Conservation (phyloP, 2,329 filamentous ascomycete species). For the Hypoxylon sp. region DNA sequence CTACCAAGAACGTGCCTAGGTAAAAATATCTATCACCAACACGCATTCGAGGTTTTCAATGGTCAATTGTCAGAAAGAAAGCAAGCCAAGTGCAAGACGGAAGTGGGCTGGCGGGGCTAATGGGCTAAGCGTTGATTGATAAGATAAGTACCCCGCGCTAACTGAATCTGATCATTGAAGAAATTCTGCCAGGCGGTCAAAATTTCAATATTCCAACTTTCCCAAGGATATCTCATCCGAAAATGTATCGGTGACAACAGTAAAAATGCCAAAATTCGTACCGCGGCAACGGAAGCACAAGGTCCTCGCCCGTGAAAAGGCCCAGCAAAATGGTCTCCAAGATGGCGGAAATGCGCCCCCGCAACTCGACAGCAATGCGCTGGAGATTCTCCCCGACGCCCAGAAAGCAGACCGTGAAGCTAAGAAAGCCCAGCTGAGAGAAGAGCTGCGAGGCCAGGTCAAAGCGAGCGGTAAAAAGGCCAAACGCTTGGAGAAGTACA, state of each 20-base stretch:
- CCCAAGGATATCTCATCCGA: slow-evolving; percentile 23
- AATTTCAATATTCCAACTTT: slow-evolving; percentile 40
- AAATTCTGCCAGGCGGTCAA: slow-evolving; percentile 47
- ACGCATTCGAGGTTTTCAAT: no score
- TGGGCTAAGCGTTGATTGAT: not conserved
- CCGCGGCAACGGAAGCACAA: slow-evolving; percentile 73
- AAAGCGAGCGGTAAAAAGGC: slow-evolving; percentile 72
- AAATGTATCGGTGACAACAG: slow-evolving; percentile 11
- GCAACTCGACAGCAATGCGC: slow-evolving; percentile 61
- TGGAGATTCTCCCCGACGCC: slow-evolving; percentile 58
- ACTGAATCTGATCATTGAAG: slow-evolving; percentile 8
- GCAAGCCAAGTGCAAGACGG: no score
- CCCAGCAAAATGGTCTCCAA: slow-evolving; percentile 52
- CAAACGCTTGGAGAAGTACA: slow-evolving; percentile 73
- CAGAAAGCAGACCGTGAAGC: slow-evolving; percentile 56
- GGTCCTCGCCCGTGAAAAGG: slow-evolving; percentile 69
- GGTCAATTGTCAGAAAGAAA: no score
- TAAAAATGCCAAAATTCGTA: slow-evolving; percentile 63
- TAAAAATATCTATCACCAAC: no score
- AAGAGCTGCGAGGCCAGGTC: slow-evolving; percentile 59
- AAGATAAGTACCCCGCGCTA: slow-evolving; percentile 41
- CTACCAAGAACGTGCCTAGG: no score
- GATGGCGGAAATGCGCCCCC: slow-evolving; percentile 47
- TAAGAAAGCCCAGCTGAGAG: slow-evolving; percentile 63
- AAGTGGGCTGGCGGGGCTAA: no score